Evolutionary conservation across 306 rosid species (phyloP), one percentile per base, ranked within the genome.

Genomic region (Malus fusca): DNA sequence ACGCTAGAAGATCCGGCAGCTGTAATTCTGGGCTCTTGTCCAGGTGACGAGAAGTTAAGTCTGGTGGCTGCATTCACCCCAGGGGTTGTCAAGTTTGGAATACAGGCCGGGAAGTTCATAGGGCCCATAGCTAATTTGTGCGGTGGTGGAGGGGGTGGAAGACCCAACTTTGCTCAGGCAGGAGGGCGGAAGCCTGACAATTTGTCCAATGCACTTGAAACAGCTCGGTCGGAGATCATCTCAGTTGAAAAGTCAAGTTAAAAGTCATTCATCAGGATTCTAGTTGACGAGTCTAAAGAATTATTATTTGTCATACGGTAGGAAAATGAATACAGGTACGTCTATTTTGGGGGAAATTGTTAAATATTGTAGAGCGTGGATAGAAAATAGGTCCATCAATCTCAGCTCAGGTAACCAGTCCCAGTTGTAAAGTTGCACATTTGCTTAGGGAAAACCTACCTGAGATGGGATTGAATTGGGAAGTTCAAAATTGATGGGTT

Each of bases 81-180:
- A 22, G 85, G 92, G 61, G 86, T 95, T 67, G 89, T 92, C 51
- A 79, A 85, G 73, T 79, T 84, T 63, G 97, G 97, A 80, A 69
- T 92, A 68, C 97, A 89, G 79, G 97, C 97, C 51, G 97, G 98
- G 73, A 95, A 90, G 79, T 95, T 95, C 78, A 92, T 95, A 68
- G 96, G 97, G 44, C 85, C 89, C 23, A 86, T 95, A 78, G 97
- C 98, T 79, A 92, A 89, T 82, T 74, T 95, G 82, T 92, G 98
- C 53, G 93, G 98, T 3, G 98, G 98, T 2, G 98, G 98, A 23
- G 98, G 97, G 18, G 97, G 98, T 5, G 98, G 98, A 75, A 85
- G 98, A 84, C 97, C 96, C 23, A 92, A 92, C 82, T 92, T 95
- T 65, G 97, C 96, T 80, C 97, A 92, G 84, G 98, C 97, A 70